These are phyloP conservation scores for Fusarium sp. DNA, from an alignment of 2,329 filamentous ascomycete genomes.

Conservation along the genomic window DNA sequence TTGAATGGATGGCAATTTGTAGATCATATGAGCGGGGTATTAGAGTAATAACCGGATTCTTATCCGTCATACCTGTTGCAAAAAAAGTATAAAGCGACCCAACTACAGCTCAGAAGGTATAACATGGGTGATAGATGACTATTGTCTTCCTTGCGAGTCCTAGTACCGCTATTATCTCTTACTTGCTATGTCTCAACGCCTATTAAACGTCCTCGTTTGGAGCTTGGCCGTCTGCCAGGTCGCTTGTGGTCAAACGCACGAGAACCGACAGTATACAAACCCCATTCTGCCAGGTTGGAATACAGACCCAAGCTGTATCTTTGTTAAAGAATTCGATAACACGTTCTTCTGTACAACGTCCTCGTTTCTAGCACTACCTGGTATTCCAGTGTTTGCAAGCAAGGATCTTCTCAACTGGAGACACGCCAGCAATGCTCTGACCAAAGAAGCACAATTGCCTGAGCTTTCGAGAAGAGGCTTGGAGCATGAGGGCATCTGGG, in stretches of 20 bases:
- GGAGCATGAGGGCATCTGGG: background rate
- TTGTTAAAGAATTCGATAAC: conserved; percentile 39
- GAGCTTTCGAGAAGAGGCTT: conserved; percentile 22
- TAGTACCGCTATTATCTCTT: no score
- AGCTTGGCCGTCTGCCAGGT: background rate
- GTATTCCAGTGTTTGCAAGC: conserved; percentile 62
- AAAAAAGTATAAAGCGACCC: no score
- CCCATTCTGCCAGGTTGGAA: conserved; percentile 62
- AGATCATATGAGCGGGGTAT: no score
- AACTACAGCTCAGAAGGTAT: no score
- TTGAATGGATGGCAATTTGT: no score
- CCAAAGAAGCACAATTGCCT: conserved; percentile 54
- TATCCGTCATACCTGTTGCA: no score
- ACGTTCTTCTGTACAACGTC: conserved; percentile 63
- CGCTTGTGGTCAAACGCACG: background rate
- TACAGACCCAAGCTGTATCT: conserved; percentile 58
- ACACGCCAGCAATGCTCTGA: conserved; percentile 53
- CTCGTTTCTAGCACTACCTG: conserved; percentile 63
- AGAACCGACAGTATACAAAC: conserved; percentile 44
- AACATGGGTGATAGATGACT: no score
- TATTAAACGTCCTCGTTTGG: background rate
- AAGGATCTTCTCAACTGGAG: conserved; percentile 63
- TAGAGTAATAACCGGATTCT: no score
- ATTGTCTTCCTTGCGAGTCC: no score
- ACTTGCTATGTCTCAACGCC: background rate